phyloP scores from a whole-genome alignment of 352 stramenopile genomes.

The Phytophthora citricola region DNA sequence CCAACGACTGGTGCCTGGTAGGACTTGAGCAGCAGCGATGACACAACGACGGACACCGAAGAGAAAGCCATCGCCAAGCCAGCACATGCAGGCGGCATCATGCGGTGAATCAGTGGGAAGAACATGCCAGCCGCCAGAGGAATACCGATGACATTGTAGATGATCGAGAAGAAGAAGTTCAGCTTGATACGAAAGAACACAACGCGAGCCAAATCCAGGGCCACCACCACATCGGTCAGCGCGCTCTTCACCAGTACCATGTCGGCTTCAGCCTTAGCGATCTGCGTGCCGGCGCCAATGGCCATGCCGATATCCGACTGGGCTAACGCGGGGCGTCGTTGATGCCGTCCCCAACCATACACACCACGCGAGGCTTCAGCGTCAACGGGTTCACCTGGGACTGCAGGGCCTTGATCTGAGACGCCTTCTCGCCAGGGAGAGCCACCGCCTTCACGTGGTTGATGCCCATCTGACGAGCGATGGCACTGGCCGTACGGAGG shows the following conservation, averaged over 20 bases:
- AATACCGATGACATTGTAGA: constrained; percentile 89
- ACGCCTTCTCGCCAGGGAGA: constrained; percentile 94
- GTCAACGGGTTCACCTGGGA: constrained; percentile 74
- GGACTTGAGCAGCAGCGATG: constrained; percentile 81
- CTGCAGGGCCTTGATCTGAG: constrained; percentile 90
- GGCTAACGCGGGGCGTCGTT: constrained; percentile 94
- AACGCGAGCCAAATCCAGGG: constrained; percentile 81
- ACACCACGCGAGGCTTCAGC: constrained; percentile 82
- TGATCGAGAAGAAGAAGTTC: constrained; percentile 90
- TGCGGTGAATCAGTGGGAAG: constrained; percentile 83
- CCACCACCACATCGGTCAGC: constrained; percentile 84
- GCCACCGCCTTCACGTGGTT: constrained; percentile 88
- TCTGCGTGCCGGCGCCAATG: constrained; percentile 92
- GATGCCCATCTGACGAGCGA: constrained; percentile 92
- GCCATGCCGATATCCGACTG: constrained; percentile 94
- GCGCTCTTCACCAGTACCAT: constrained; percentile 92
- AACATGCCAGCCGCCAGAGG: constrained; percentile 87
- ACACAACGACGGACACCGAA: constrained; percentile 87
- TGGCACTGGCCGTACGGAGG: constrained; percentile 88
- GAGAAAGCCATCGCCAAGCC: constrained; percentile 90
- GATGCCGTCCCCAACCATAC: constrained; percentile 95
- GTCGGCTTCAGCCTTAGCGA: constrained; percentile 87
- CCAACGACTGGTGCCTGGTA: constrained; percentile 65
- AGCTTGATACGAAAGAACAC: constrained; percentile 86
- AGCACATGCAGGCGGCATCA: constrained; percentile 86